Base-by-base conservation (phyloP, 2,329 filamentous ascomycete species). In the Beauveria asiatica region DNA sequence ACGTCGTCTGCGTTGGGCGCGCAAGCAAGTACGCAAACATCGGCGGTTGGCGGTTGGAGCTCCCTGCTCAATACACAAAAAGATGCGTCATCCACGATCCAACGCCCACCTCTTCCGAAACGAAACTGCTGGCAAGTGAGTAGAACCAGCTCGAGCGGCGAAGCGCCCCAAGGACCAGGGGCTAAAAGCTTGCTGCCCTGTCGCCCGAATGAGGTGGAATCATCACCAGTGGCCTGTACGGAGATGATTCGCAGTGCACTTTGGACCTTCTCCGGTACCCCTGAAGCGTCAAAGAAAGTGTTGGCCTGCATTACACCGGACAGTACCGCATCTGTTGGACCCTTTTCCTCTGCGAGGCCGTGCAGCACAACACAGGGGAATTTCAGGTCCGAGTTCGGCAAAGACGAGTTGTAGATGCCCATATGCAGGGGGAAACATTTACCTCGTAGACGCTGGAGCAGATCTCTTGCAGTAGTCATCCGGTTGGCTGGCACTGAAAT, bases 51-150 rank as follows among this genome's bases (percentile, higher is more conserved):
- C 10, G 41, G 4, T 16, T 30, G 25, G 5, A 59, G 19, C 49
- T 46, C 39, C 13, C 9, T 45, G 39, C 39, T 59, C 9, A 53
- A n/a, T 5, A 59, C 5, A 30, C 39, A 52, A 6, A 45, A 59
- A 3, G 57, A 54, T 16, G 21, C 16, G 13, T 48, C 50, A 7
- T 54, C 50, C 41, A 54, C 2, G 9, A 60, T 25, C 49, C 49
- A 60, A 1, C 57, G 49, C 16, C 57, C 57, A 6, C 41, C 41
- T n/a, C 23, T 10, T 3, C 21, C 33, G 2, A 60, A 60, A 17
- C 37, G 42, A 27, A 60, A 21, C 33, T 60, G 57, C 21, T 60
- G 49, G 4, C 42, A 50, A 17, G 49, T 53, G 33, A 60, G 25
- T 3, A 54, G 16, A n/a, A 49, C 21, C 42, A 60, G 44, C 30